Evolutionary conservation across 768 basidiomycete genomes (phyloP).

Genomic region (Inosperma sp.): DNA sequence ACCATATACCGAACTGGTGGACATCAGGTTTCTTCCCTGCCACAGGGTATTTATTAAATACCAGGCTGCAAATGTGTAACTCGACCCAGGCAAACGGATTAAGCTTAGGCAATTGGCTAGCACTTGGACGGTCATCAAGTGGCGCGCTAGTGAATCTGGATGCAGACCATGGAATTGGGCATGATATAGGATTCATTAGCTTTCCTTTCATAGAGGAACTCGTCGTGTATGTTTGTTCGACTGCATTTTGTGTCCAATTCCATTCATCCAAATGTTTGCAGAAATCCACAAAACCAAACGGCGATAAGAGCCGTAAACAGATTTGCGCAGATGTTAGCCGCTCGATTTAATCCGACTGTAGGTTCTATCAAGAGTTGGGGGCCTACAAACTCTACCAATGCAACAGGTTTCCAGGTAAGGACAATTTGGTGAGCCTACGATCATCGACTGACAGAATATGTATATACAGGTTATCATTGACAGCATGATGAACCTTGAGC

Average conservation of each 20-base stretch:
- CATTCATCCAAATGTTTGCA: background rate
- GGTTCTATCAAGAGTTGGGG: constrained; percentile 74
- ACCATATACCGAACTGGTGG: constrained; percentile 55
- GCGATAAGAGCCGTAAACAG: constrained; percentile 50
- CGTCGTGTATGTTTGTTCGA: constrained; percentile 40
- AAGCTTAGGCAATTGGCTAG: constrained; percentile 51
- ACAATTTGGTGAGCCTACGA: background rate
- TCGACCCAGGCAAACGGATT: constrained; percentile 34
- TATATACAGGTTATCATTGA: constrained; percentile 58
- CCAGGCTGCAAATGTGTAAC: constrained; percentile 46
- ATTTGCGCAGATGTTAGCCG: constrained; percentile 55
- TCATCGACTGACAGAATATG: background rate
- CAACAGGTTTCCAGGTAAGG: constrained; percentile 54
- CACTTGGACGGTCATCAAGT: constrained; percentile 47
- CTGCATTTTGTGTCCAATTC: background rate
- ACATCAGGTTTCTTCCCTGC: constrained; percentile 66
- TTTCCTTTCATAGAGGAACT: constrained; percentile 65
- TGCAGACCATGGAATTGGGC: constrained; percentile 45
- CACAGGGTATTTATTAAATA: constrained; percentile 55
- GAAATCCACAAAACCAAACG: constrained; percentile 50
- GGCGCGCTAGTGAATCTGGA: constrained; percentile 49
- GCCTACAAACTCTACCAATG: constrained; percentile 34
- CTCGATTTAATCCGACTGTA: constrained; percentile 52
- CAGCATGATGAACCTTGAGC: constrained; percentile 77
- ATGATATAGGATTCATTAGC: constrained; percentile 71